phyloP scores from a whole-genome alignment of 176 grass and related monocot species.

The Aegilops umbellulata region DNA sequence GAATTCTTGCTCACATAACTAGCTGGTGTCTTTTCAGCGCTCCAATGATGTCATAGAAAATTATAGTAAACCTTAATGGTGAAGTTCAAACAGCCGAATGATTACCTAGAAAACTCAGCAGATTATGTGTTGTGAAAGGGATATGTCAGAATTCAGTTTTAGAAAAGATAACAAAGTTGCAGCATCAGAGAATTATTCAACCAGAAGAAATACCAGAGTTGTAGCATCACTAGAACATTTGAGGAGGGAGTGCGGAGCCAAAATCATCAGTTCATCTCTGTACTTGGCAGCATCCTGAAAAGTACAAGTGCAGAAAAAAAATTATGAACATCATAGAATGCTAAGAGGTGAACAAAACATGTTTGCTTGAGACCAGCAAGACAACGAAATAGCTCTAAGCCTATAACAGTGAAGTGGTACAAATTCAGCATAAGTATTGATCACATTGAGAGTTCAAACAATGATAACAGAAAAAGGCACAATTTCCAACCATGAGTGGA shows the following conservation, averaged over 20 bases:
- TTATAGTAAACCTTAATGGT: not conserved
- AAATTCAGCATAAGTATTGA: not conserved
- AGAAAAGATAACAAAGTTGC: not conserved
- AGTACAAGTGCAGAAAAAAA: slow-evolving; percentile 17
- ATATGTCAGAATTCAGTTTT: not conserved
- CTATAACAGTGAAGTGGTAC: not conserved
- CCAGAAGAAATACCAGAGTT: slow-evolving; percentile 40
- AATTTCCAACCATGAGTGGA: not conserved
- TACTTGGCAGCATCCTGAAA: slow-evolving; percentile 79
- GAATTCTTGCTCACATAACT: not conserved
- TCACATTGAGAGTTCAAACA: not conserved
- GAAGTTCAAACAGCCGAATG: not conserved
- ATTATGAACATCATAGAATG: not conserved
- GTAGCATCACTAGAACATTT: slow-evolving; percentile 90
- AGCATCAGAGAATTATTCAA: not conserved
- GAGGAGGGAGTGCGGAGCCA: slow-evolving; percentile 76
- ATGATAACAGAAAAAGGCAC: not conserved
- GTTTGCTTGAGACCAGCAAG: not conserved
- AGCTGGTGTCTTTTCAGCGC: not conserved
- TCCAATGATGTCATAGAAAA: not conserved
- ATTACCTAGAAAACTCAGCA: not conserved
- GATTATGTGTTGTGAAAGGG: not conserved
- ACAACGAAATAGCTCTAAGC: not conserved
- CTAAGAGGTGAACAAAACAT: slow-evolving; percentile 16
- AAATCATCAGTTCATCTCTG: slow-evolving; percentile 65